Conservation (phyloP, 108 stramenopile genomes). For the Pseudonitzschia delicatissima region DNA sequence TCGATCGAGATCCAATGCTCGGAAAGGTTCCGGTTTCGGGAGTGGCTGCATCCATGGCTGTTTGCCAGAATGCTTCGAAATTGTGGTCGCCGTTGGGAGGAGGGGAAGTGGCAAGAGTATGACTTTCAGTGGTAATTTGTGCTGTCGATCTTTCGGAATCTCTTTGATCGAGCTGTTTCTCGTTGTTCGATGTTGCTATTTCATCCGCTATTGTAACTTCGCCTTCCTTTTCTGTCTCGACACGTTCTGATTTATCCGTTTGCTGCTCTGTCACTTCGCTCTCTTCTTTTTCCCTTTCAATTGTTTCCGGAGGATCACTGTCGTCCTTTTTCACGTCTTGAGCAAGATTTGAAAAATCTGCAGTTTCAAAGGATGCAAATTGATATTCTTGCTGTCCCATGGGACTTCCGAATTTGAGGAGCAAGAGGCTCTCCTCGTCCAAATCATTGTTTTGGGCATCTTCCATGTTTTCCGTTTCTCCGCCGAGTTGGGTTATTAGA, state of each 20-base stretch:
- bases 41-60: slow-evolving; percentile 3
- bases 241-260: too few relatives aligned
- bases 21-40: slow-evolving; percentile 13
- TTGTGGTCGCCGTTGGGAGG: neutral
- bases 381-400: slow-evolving; percentile 36
- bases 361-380: slow-evolving; percentile 28
- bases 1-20: slow-evolving; percentile 4
- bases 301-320: too few relatives aligned
- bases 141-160: too few relatives aligned
- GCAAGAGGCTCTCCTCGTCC: neutral
- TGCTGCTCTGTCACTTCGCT: too few relatives aligned
- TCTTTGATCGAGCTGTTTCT: too few relatives aligned
- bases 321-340: too few relatives aligned
- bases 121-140: too few relatives aligned
- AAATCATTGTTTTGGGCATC: neutral
- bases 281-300: too few relatives aligned
- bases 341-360: too few relatives aligned
- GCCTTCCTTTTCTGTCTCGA: neutral
- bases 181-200: neutral
- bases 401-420: neutral
- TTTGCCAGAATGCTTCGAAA: slow-evolving; percentile 14
- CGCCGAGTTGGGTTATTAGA: neutral
- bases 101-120: neutral
- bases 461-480: neutral
- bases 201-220: neutral